Percentiles rank a stretch among this genome's conserved stretches.
Conservation (phyloP, 345 rosid genomes). For the Citrus inodora region DNA sequence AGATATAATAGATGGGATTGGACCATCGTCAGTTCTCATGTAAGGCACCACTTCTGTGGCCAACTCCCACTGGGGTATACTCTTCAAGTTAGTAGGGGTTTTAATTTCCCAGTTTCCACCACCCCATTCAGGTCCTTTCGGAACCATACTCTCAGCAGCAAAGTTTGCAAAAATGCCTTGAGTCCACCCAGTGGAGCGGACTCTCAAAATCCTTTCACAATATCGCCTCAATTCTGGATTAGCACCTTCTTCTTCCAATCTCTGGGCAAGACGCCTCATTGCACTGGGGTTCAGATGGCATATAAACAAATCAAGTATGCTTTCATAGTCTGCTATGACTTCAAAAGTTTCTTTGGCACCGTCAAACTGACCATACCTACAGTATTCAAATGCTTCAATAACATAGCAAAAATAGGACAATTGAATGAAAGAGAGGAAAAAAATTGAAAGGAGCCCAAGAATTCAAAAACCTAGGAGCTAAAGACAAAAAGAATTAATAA, state of each 20-base stretch:
- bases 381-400: constrained; percentile 21
- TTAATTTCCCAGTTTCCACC: constrained; percentile 99
- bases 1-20: constrained; percentile 79
- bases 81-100: constrained; percentile 79
- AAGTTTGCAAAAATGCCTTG: constrained; percentile 99
- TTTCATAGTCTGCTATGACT: constrained; percentile 90
- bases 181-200: constrained; percentile 95
- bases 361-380: constrained; percentile 97
- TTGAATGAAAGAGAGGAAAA: neutral
- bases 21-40: constrained; percentile 93
- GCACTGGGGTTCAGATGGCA: constrained; percentile 99
- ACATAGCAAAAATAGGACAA: constrained; percentile 1
- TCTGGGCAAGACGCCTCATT: constrained; percentile 96
- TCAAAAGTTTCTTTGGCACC: constrained; percentile 96
- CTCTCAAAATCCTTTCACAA: constrained; percentile 92
- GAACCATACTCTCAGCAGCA: constrained; percentile 99
- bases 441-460: neutral
- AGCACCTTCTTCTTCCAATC: constrained; percentile 83
- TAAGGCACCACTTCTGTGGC: constrained; percentile 98
- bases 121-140: constrained; percentile 98
- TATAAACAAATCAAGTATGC: constrained; percentile 91
- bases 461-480: neutral
- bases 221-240: constrained; percentile 87
- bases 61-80: constrained; percentile 89
- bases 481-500: neutral